Conservation (phyloP, 306 rosid species). For the Pyrus pyrifolia region DNA sequence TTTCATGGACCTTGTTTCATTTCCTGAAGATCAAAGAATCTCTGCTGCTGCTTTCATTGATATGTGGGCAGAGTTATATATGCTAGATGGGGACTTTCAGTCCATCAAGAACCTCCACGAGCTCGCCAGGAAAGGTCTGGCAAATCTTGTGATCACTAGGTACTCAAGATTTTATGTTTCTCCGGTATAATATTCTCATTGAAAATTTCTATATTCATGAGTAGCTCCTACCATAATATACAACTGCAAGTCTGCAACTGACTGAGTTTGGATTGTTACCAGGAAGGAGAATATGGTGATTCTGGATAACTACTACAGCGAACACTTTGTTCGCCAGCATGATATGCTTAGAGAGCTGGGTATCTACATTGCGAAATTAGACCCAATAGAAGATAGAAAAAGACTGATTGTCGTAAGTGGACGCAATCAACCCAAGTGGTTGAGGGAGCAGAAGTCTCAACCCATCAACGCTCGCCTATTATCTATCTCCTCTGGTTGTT, state of each 20-base stretch:
- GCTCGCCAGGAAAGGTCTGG: conserved; percentile 24
- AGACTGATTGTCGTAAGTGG: conserved; percentile 27
- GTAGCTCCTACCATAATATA: conserved; percentile 9
- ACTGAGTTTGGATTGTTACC: conserved; percentile 4
- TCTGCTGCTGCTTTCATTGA: conserved; percentile 47
- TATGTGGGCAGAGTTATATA: conserved; percentile 43
- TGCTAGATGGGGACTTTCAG: conserved; percentile 25
- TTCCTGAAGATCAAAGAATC: conserved; percentile 61
- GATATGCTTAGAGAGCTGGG: conserved; percentile 62
- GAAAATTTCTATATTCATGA: conserved; percentile 28
- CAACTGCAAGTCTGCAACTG: background rate
- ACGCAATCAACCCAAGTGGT: conserved; percentile 50
- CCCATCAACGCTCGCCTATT: conserved; percentile 30
- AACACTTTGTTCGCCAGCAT: conserved; percentile 45
- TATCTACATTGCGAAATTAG: conserved; percentile 26
- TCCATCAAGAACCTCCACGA: conserved; percentile 31
- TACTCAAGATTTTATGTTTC: background rate
- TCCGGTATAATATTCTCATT: conserved; percentile 31
- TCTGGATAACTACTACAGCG: conserved; percentile 35
- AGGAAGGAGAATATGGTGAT: conserved; percentile 33
- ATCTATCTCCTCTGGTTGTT: conserved; percentile 46
- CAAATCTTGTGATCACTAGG: conserved; percentile 39
- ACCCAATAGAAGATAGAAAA: conserved; percentile 22
- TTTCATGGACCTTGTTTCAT: conserved; percentile 48
- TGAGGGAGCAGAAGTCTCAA: conserved; percentile 29